Percentiles rank a stretch among this genome's conserved stretches.
Evolutionary conservation across 2,329 filamentous ascomycete species (phyloP).

Genomic region (Cordyceps fumosorosea): DNA sequence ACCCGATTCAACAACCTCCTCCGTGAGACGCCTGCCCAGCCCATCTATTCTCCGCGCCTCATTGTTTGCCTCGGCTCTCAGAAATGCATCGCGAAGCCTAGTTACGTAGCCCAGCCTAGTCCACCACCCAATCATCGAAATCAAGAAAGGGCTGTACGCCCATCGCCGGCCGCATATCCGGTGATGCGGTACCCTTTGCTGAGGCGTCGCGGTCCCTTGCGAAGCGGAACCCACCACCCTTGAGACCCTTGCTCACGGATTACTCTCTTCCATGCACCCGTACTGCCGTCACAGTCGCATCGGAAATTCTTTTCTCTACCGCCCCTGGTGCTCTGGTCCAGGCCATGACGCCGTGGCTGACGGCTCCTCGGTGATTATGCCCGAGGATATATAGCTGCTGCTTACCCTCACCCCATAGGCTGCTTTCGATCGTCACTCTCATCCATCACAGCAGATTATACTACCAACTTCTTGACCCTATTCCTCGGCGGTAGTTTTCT

Average conservation of each 20-base stretch:
- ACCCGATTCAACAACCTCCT: neutral
- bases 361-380: neutral
- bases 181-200: neutral
- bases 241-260: neutral
- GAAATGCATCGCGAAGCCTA: neutral
- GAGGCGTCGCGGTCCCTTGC: neutral
- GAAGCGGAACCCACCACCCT: neutral
- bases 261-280: neutral
- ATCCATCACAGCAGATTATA: neutral
- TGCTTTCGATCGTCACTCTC: neutral
- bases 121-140: neutral
- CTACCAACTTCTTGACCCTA: neutral
- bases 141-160: neutral
- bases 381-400: constrained; percentile 1
- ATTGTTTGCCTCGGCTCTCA: neutral
- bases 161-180: constrained; percentile 10
- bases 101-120: neutral
- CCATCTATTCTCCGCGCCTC: neutral
- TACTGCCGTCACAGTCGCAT: neutral
- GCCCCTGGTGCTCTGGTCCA: neutral
- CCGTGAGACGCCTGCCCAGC: neutral
- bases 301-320: neutral
- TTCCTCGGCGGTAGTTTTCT: neutral
- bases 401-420: neutral
- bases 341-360: constrained; percentile 10